Evolutionary conservation across 1,284 basidiomycete species (phyloP), one percentile per base, ranked within the genome.

Genomic region (Irpex lacteus): DNA sequence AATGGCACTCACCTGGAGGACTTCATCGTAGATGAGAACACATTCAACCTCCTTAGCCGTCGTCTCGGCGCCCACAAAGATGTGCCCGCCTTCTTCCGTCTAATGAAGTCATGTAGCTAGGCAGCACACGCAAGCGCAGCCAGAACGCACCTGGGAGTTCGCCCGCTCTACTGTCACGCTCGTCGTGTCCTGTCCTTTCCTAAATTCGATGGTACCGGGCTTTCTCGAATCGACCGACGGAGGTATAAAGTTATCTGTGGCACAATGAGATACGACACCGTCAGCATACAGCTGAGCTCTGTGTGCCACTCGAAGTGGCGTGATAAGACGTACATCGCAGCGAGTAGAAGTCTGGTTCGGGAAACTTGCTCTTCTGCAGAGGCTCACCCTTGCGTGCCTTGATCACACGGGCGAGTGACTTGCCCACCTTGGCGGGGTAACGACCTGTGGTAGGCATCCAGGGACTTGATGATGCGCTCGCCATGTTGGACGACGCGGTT

Each of bases 11-110:
- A 90, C 90, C 64, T 84, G 83, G 58, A 82, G 79, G 61, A 85
- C 86, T 69, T 90, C 89, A 70, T 93, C 90, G 70, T 86, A 92
- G 56, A 92, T 88, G 56, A 93, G 77, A 5, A 92, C 84, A 67
- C 91, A 93, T 57, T 92, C 90, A 67, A 81, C 80, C 54, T 91
- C 88, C 70, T 85, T 89, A 3, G 86, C 80, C 1, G 81, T 73
- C 4, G 77, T 77, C 69, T 89, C 88, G 7, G 72, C 70, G 6
- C 90, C 90, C 47, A 74, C 76, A 68, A 87, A 92, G 38, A 82
- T 70, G 68, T 84, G 80, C n/a, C 75, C 80, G 32, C 75, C 79
- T 62, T 89, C 88, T 19, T 80, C 83, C n/a, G 79, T 63, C 71
- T 73, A 47, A 9, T 13, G 21, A 2, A 34, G 11, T 2, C 60